Base-by-base conservation (phyloP, 1,284 basidiomycete species). In the Golubevia pallescens region DNA sequence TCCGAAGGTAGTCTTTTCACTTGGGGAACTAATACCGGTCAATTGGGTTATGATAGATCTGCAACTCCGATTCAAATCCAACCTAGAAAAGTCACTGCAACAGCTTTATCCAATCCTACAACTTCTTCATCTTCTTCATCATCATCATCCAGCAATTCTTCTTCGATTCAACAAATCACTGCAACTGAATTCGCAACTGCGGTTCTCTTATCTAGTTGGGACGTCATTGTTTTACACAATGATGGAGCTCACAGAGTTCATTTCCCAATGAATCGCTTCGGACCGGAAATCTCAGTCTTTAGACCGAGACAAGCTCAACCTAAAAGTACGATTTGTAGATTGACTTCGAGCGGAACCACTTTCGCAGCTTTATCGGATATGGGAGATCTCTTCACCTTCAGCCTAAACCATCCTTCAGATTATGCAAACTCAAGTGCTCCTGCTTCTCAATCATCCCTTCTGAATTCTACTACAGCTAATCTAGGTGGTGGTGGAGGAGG, bases 1-100 rank as follows among this genome's bases (percentile, higher is more conserved):
- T 82, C 84, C 2, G 89, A 89, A 16, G 20, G 20, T 6, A 90
- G 91, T n/a, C 89, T 98, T 0, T 97, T 90, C 86, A 97, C 95
- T 0, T 99, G 95, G 95, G 97, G 96, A 0, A 94, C 93, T 23
- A 97, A 98, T 86, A 90, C 89, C 38, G 97, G 97, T 0, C 97
- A 99, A 84, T 88, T 99, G 2, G 95, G 95, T 66, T 86, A 87
- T 77, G 80, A 80, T n/a, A 90, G 78, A 2, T 60, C 87, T 3
- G 88, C 92, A 0, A 92, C 92, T 56, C 91, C 93, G 0, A 88
- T 93, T 0, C 96, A 98, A 85, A 85, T 92, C 1, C 80, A 90
- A 1, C 96, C 96, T 0, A 89, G 95, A 52, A 91, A 92, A 68
- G 95, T 95, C 3, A 92, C 95, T 0, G 67, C 74, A 1, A 62